Conservation (phyloP, 805 yeast species). For the Metschnikowia bowlesiae region DNA sequence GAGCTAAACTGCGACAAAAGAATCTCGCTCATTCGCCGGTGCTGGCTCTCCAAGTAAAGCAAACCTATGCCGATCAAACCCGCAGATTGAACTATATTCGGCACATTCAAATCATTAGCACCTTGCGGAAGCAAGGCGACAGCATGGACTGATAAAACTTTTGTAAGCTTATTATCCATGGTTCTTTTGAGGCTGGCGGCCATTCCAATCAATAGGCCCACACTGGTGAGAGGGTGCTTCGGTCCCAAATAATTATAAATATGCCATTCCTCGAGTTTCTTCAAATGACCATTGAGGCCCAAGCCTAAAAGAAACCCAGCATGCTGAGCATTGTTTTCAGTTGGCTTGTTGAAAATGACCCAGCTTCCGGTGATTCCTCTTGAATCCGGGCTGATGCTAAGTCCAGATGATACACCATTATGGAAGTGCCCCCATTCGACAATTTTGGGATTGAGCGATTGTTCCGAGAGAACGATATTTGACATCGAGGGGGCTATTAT, state of each 20-base stretch:
- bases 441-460: slow-evolving; percentile 42
- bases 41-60: slow-evolving; percentile 70
- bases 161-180: slow-evolving; percentile 82
- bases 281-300: slow-evolving; percentile 87
- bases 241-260: slow-evolving; percentile 90
- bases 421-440: slow-evolving; percentile 86
- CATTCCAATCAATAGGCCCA: slow-evolving; percentile 87
- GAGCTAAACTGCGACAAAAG: slow-evolving; percentile 65
- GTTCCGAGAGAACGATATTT: slow-evolving; percentile 57
- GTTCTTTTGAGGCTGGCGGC: slow-evolving; percentile 82
- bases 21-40: slow-evolving; percentile 80
- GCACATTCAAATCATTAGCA: slow-evolving; percentile 83
- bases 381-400: slow-evolving; percentile 65
- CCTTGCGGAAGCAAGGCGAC: slow-evolving; percentile 89
- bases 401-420: slow-evolving; percentile 85
- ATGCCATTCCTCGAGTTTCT: slow-evolving; percentile 89
- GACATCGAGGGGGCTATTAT: slow-evolving; percentile 61
- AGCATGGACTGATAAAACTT: slow-evolving; percentile 88
- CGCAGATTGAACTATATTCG: slow-evolving; percentile 80
- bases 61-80: slow-evolving; percentile 89
- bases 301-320: slow-evolving; percentile 93
- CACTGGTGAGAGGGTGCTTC: slow-evolving; percentile 76
- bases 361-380: slow-evolving; percentile 80
- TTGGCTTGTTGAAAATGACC: slow-evolving; percentile 84
- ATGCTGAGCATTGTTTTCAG: slow-evolving; percentile 68